phyloP scores from a whole-genome alignment of 73 alveolate genomes.

The Paramecium sonneborni region DNA sequence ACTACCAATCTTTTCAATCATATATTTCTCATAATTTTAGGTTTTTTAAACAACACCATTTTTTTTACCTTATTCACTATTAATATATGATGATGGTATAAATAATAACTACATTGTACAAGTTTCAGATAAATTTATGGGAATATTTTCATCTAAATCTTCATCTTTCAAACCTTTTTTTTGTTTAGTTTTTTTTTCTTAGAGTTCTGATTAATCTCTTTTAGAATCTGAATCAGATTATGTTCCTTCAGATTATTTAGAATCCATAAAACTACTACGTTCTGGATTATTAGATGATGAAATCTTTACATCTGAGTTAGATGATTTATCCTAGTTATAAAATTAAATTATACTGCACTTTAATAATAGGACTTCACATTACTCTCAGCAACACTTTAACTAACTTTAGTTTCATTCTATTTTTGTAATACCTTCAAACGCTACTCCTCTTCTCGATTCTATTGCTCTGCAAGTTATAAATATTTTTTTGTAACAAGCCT shows the following conservation, averaged over 20 bases:
- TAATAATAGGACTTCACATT: conserved; percentile 31
- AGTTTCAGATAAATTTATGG: conserved; percentile 80
- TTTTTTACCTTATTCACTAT: conserved; percentile 54
- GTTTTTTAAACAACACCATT: conserved; percentile 58
- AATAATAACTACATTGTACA: conserved; percentile 73
- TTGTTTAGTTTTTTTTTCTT: conserved; percentile 53
- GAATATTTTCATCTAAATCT: conserved; percentile 73
- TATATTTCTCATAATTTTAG: conserved; percentile 72
- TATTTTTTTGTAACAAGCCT: neutral
- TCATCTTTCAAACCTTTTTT: conserved; percentile 67
- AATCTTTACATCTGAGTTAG: conserved; percentile 39
- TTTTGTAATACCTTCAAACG: neutral
- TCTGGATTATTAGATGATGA: conserved; percentile 32
- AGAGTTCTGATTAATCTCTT: conserved; percentile 35
- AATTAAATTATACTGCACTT: neutral
- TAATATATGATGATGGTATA: conserved; percentile 59
- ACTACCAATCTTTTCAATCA: conserved; percentile 69
- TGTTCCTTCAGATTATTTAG: neutral
- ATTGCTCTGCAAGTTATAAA: neutral
- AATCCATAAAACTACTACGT: conserved; percentile 31
- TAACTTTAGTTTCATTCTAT: neutral
- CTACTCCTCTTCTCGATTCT: neutral
- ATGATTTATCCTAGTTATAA: conserved; percentile 21
- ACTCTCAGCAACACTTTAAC: conserved; percentile 9
- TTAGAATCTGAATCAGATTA: conserved; percentile 35